Conservation (phyloP, 2,329 filamentous ascomycete genomes). For the Colletotrichum chlorophyti region DNA sequence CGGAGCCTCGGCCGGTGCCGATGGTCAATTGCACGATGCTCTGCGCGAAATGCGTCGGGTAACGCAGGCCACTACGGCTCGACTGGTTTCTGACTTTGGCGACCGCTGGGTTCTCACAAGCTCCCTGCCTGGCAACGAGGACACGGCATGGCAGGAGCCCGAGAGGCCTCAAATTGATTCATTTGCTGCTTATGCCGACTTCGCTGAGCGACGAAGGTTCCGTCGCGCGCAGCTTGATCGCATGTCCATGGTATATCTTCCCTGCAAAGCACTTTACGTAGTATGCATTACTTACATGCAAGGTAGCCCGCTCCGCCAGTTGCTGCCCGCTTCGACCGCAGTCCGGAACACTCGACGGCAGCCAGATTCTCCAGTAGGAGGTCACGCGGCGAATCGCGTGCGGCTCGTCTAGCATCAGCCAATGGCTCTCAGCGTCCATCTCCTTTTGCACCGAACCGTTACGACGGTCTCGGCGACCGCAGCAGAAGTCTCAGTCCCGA, state of each 20-base stretch:
- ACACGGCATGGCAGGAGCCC: conserved; percentile 6
- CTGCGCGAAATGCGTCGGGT: conserved; percentile 5
- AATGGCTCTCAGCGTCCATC: background rate
- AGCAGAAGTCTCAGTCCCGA: conserved; percentile 82
- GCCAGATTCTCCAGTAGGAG: conserved; percentile 1
- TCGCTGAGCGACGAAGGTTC: background rate
- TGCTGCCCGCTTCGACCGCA: conserved; percentile 30
- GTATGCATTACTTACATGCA: background rate
- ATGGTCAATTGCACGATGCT: conserved; percentile 13
- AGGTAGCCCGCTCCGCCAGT: conserved; percentile 25
- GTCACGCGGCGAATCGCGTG: background rate
- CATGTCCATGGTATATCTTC: conserved; percentile 19
- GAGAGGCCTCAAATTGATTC: background rate
- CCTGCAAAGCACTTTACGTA: background rate
- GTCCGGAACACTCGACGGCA: conserved; percentile 21
- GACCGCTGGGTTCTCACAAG: conserved; percentile 18
- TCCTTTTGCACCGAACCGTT: conserved; percentile 2
- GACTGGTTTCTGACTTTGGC: conserved; percentile 20
- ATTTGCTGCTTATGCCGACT: background rate
- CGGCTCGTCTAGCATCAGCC: background rate
- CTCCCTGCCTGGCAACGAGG: conserved; percentile 4
- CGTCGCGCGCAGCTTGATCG: conserved; percentile 16
- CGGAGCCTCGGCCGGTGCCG: background rate
- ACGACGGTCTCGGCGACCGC: conserved; percentile 84
- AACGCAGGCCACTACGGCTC: background rate